Percentiles rank a stretch among this genome's conserved stretches.
Evolutionary conservation across 768 basidiomycete genomes (phyloP).

Genomic region (Tylopilus felleus): DNA sequence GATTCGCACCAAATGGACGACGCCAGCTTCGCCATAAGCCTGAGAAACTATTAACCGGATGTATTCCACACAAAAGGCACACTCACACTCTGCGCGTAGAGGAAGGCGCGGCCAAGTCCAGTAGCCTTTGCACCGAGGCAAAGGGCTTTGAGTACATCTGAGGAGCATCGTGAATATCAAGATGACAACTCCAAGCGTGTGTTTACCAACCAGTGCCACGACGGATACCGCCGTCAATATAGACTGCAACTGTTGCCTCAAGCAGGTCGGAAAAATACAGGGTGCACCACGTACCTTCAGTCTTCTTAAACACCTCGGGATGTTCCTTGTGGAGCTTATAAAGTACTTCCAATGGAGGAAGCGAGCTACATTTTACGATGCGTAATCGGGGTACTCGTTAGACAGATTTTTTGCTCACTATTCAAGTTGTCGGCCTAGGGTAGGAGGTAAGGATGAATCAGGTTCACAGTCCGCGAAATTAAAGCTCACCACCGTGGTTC

Average conservation of each 20-base stretch:
- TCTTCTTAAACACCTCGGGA: slow-evolving; percentile 69
- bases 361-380: slow-evolving; percentile 44
- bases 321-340: slow-evolving; percentile 67
- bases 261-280: not conserved
- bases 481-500: slow-evolving; percentile 77
- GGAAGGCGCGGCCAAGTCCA: slow-evolving; percentile 80
- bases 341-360: slow-evolving; percentile 77
- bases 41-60: slow-evolving; percentile 26
- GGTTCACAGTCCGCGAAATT: not conserved
- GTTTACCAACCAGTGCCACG: slow-evolving; percentile 66
- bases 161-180: not conserved
- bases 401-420: slow-evolving; percentile 45
- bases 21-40: slow-evolving; percentile 76
- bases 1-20: slow-evolving; percentile 61
- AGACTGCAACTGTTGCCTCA: slow-evolving; percentile 46
- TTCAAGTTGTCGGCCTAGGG: slow-evolving; percentile 69
- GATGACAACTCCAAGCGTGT: not conserved
- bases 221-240: slow-evolving; percentile 74
- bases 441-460: slow-evolving; percentile 1
- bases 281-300: slow-evolving; percentile 51
- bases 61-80: not conserved
- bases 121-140: slow-evolving; percentile 87
- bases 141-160: slow-evolving; percentile 84
- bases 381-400: not conserved
- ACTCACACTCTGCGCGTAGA: slow-evolving; percentile 80